Evolutionary conservation across 73 alveolate genomes (phyloP).

Genomic region (Paramecium bursaria): DNA sequence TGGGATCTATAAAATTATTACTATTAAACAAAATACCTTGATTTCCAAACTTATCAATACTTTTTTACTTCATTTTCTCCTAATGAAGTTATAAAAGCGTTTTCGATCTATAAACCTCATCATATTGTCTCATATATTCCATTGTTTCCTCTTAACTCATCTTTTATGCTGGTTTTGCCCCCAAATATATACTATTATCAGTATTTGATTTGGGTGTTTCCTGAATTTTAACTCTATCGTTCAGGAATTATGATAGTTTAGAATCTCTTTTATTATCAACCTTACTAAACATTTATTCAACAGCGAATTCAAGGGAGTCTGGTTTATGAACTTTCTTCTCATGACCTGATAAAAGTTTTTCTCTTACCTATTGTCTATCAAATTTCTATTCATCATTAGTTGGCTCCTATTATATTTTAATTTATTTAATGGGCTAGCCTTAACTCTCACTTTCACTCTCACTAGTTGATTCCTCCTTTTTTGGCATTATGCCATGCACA

Average conservation of each 20-base stretch:
- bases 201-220: too few species aligned
- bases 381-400: background rate
- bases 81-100: background rate
- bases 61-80: background rate
- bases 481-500: constrained; percentile 11
- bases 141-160: constrained; percentile 21
- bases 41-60: background rate
- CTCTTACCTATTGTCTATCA: background rate
- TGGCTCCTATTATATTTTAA: too few species aligned
- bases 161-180: background rate
- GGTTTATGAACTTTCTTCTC: too few species aligned
- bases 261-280: background rate
- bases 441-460: background rate
- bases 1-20: too few species aligned
- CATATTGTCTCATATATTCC: constrained; percentile 40
- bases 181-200: constrained; percentile 47
- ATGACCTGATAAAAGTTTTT: background rate
- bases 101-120: constrained; percentile 1
- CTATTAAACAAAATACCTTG: too few species aligned
- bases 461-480: background rate
- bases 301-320: too few species aligned
- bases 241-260: background rate
- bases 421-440: too few species aligned
- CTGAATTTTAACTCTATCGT: constrained; percentile 14
- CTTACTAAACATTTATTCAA: too few species aligned